Evolutionary conservation across 2,329 filamentous ascomycete genomes (phyloP), one percentile per base, ranked within the genome.

Genomic region (Penicillium palitans): DNA sequence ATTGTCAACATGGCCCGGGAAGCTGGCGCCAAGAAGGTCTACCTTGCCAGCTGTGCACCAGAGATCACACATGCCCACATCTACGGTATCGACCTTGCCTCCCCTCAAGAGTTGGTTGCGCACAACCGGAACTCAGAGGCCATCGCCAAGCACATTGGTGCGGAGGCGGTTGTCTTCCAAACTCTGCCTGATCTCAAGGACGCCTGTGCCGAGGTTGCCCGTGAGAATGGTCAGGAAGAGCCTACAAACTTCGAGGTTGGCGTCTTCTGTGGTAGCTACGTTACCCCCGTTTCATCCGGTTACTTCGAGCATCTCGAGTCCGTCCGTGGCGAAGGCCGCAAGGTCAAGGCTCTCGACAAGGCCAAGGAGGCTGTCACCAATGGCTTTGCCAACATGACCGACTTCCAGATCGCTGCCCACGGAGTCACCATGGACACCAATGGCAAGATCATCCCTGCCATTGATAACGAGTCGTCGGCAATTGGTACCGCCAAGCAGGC

Each of bases 251-350:
- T 97, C 65, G 93, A 98, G 72, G 87, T 96, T 2, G 93, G 93
- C 54, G 93, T 97, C 9, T 97, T 98, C 79, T 91, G 87, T 70
- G 93, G 93, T 46, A 86, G 87, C 63, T 97, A 97, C 75, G 82
- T 90, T 61, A 97, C 93, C 0, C 86, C 86, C 0, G 89, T 97
- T 2, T 84, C 88, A 1, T 83, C 87, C 7, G 87, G 84, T 39
- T 97, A 97, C 77, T 95, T 97, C 66, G 86, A 90, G 64, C 90
- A 91, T 68, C 81, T 96, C 6, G 88, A 90, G 75, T 79, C 83
- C 58, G 76, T 92, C 19, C 83, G 90, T 53, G 89, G 88, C 47
- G 87, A 90, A 73, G 88, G 84, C 61, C 81, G 83, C 62, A 89
- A 89, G 75, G 72, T 84, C 62, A 90, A 90, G 74, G 81, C 86